Evolutionary conservation across 371 early-diverging fungal genomes (phyloP).

Genomic region (Apophysomyces trapeziformis): DNA sequence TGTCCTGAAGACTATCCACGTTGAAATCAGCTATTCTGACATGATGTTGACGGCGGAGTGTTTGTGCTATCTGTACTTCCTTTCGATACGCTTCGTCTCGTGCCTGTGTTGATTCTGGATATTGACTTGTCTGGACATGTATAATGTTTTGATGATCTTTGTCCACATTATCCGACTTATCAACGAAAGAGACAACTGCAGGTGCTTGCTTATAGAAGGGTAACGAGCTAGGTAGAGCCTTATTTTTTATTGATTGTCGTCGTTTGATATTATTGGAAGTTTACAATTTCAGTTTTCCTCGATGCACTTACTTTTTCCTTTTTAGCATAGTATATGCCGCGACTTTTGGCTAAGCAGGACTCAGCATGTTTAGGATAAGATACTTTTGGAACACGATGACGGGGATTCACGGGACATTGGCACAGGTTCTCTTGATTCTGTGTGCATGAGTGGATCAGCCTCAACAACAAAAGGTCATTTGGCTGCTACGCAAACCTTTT

Average conservation of each 20-base stretch:
- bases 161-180: neutral
- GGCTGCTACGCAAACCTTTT: neutral
- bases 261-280: too few species aligned
- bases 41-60: neutral
- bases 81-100: neutral
- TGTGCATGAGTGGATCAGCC: neutral
- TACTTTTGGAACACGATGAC: conserved; percentile 1
- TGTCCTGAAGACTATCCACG: neutral
- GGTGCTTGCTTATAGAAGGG: neutral
- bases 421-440: neutral
- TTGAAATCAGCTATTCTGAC: neutral
- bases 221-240: neutral
- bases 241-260: too few species aligned
- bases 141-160: neutral
- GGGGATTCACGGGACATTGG: neutral
- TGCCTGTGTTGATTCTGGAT: neutral
- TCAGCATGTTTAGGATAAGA: neutral
- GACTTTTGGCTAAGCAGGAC: neutral
- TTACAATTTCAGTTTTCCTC: neutral
- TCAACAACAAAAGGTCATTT: neutral
- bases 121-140: neutral
- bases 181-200: neutral
- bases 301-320: neutral
- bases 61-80: neutral
- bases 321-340: neutral